Conservation (phyloP, 192 early-diverging fungal genomes). For the Coemansia aciculifera region DNA sequence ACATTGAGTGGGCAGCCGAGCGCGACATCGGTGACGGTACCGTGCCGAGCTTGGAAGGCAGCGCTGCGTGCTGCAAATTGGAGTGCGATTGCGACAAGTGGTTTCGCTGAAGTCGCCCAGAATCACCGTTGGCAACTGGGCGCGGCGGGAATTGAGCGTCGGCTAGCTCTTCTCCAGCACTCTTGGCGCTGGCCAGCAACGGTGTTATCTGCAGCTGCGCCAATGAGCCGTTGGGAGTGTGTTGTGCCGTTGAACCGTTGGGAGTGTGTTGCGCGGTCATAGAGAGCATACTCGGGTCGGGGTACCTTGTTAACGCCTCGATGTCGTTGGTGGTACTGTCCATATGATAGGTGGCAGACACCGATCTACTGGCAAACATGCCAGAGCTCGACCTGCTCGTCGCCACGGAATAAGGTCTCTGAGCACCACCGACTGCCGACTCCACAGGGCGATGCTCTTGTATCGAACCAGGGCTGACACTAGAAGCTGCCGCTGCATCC, state of each 20-base stretch:
- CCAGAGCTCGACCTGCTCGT: constrained; percentile 50
- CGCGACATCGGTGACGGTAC: constrained; percentile 25
- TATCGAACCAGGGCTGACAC: not conserved
- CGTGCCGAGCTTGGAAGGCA: not conserved
- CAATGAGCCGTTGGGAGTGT: constrained; percentile 16
- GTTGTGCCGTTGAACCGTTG: not conserved
- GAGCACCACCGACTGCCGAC: not conserved
- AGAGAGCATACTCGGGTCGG: not conserved
- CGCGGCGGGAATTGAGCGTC: not conserved
- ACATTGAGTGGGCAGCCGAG: constrained; percentile 17
- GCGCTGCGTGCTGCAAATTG: constrained; percentile 37
- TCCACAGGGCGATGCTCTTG: not conserved
- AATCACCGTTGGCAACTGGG: not conserved
- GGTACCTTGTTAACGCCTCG: constrained; percentile 15
- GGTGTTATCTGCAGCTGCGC: constrained; percentile 6
- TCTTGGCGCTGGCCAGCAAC: not conserved
- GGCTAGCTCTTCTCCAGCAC: not conserved
- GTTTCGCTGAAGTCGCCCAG: constrained; percentile 21
- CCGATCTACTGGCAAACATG: constrained; percentile 45
- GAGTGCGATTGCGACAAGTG: constrained; percentile 45
- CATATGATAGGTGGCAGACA: constrained; percentile 10
- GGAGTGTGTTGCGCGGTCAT: constrained; percentile 7
- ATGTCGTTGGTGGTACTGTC: constrained; percentile 32
- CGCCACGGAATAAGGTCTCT: constrained; percentile 8
- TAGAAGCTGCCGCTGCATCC: not conserved